Evolutionary conservation across 345 rosid genomes (phyloP).

Genomic region (Pseudoturritis turrita): DNA sequence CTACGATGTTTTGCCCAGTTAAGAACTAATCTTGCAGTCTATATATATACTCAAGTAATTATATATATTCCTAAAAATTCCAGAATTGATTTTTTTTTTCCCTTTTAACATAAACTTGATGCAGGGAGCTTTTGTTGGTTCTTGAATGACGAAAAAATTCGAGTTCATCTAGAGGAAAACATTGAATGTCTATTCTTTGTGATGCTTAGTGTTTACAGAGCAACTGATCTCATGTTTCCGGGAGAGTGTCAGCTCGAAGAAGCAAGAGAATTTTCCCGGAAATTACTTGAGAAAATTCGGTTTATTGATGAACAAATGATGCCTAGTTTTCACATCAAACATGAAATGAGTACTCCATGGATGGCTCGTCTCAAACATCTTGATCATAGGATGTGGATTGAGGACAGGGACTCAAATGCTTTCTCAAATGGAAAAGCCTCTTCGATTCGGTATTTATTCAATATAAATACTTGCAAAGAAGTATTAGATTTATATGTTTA

Average conservation of each 20-base stretch:
- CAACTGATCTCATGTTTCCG: conserved; percentile 52
- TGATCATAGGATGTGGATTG: conserved; percentile 60
- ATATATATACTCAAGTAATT: neutral
- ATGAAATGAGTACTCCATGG: conserved; percentile 52
- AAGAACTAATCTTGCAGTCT: neutral
- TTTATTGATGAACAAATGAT: neutral
- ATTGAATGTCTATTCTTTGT: conserved; percentile 25
- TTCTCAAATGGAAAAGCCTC: conserved; percentile 49
- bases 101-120: neutral
- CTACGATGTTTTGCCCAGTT: conserved; percentile 44
- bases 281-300: conserved; percentile 33
- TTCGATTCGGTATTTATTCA: conserved; percentile 34
- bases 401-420: conserved; percentile 37
- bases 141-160: conserved; percentile 31
- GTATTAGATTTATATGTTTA: neutral
- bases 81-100: neutral
- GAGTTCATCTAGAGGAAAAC: conserved; percentile 26
- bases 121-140: conserved; percentile 60
- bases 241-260: conserved; percentile 42
- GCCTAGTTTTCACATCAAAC: conserved; percentile 28
- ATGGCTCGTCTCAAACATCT: conserved; percentile 51
- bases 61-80: neutral
- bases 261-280: conserved; percentile 45
- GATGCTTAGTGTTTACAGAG: conserved; percentile 48
- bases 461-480: neutral